Percentiles rank a stretch among this genome's conserved stretches.
Evolutionary conservation across 2,329 filamentous ascomycete genomes (phyloP).

Genomic region (Juglanconis sp.): DNA sequence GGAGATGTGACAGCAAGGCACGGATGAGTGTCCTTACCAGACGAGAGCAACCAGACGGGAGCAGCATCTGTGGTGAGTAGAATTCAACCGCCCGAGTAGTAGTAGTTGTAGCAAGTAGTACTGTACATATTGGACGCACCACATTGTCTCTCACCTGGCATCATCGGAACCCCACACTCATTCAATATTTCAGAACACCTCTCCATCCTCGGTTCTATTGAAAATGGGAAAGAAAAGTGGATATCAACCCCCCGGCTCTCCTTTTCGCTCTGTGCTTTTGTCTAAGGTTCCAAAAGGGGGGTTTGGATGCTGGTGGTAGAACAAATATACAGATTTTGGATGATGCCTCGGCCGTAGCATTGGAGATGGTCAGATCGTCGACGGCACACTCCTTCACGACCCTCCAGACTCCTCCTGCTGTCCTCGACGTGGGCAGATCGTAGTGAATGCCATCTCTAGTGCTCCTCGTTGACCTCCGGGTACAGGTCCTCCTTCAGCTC

Average conservation of each 20-base stretch:
- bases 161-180: not conserved
- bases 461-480: slow-evolving; percentile 57
- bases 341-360: not conserved
- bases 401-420: too few relatives aligned
- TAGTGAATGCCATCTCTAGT: slow-evolving; percentile 7
- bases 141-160: not conserved
- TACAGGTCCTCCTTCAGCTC: slow-evolving; percentile 90
- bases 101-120: not conserved
- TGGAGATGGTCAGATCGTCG: not conserved
- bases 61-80: not conserved
- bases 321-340: slow-evolving; percentile 16
- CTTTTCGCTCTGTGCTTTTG: slow-evolving; percentile 6
- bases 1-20: too few relatives aligned
- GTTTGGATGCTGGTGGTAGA: slow-evolving; percentile 8
- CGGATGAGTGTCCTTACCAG: not conserved
- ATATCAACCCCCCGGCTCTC: slow-evolving; percentile 3
- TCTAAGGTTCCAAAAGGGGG: slow-evolving; percentile 2
- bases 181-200: not conserved
- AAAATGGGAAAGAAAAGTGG: slow-evolving; percentile 5
- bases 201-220: slow-evolving; percentile 4
- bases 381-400: not conserved
- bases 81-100: not conserved
- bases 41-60: not conserved
- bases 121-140: not conserved
- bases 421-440: not conserved